Conservation (phyloP, 2,329 filamentous ascomycete genomes). For the Diplodia scrobiculata region DNA sequence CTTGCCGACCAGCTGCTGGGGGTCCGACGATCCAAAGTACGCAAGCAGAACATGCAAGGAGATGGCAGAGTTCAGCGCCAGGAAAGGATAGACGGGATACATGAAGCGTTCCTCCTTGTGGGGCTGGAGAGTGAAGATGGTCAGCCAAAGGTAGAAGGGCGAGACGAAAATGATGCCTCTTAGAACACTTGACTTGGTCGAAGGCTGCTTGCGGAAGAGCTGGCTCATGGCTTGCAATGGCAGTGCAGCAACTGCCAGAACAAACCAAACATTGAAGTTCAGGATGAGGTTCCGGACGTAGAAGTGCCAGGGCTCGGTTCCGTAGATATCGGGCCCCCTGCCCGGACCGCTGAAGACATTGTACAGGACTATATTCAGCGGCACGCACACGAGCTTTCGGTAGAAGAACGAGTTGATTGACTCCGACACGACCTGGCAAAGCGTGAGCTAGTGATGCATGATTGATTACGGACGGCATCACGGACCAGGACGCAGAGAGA, state of each 20-base stretch:
- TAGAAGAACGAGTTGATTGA: conserved; percentile 83
- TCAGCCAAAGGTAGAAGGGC: conserved; percentile 94
- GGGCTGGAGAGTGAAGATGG: conserved; percentile 85
- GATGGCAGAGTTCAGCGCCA: conserved; percentile 85
- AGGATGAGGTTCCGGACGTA: conserved; percentile 87
- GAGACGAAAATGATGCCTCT: conserved; percentile 75
- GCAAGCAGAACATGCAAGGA: conserved; percentile 78
- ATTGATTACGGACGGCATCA: too few species aligned
- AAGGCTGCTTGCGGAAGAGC: conserved; percentile 60
- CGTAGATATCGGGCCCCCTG: conserved; percentile 85
- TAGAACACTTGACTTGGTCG: conserved; percentile 69
- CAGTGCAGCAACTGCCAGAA: conserved; percentile 72
- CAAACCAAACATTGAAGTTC: conserved; percentile 95
- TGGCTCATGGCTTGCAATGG: conserved; percentile 78
- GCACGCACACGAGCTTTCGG: conserved; percentile 72
- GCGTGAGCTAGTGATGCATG: not conserved
- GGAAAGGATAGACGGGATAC: conserved; percentile 91
- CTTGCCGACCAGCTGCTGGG: conserved; percentile 66
- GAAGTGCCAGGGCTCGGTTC: conserved; percentile 95
- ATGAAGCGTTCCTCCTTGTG: conserved; percentile 99
- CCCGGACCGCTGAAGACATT: conserved; percentile 83
- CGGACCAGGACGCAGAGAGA: conserved; percentile 70
- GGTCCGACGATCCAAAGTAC: conserved; percentile 70
- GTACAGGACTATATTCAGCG: conserved; percentile 93
- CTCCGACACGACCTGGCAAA: conserved; percentile 64